Base-by-base conservation (phyloP, 2,329 filamentous ascomycete genomes). In the Alternaria triticimaculans region DNA sequence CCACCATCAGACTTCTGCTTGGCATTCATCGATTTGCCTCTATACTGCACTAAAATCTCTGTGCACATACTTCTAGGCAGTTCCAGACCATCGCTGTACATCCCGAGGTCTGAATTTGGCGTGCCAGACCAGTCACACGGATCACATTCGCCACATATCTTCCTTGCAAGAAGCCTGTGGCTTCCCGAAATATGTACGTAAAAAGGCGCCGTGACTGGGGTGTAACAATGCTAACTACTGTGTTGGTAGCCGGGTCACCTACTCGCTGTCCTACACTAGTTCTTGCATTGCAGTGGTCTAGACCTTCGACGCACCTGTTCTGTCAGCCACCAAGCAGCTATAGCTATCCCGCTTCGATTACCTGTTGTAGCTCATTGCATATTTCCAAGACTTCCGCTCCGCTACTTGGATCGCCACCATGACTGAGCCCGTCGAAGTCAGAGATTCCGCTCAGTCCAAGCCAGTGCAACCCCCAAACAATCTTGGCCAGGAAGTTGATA, bases 331-430 rank as follows among this genome's bases (percentile, higher is more conserved):
- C 43, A 62, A 53, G 64, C 56, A 48, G 51, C 37, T 48, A 56
- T 54, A 64, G 48, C 46, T 20, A 51, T 48, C 21, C n/a, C 54
- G 21, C 30, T 7, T 56, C n/a, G 14, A 18, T 45, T 51, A n/a
- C 62, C 48, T 56, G 10, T 54, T 49, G 28, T 51, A 46, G 30
- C 43, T 25, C 55, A 46, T 28, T 48, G 37, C 49, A 49, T 14
- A 55, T 41, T 46, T 44, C 61, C 66, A 67, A 69, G 64, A 61
- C 50, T 60, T 70, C 69, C 66, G 68, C 63, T 66, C 66, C 66
- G 55, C 66, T 63, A 53, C 49, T 51, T 18, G 37, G 12, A 51
- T 43, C 43, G 14, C 28, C 25, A 48, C n/a, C 26, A 70, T 67
- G 66, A 54, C 51, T 43, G 54, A 44, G 23, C 26, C 33, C 21